Percentiles rank a stretch among this genome's conserved stretches.
phyloP scores from a whole-genome alignment of 345 rosid species.

The Euclidium syriacum region DNA sequence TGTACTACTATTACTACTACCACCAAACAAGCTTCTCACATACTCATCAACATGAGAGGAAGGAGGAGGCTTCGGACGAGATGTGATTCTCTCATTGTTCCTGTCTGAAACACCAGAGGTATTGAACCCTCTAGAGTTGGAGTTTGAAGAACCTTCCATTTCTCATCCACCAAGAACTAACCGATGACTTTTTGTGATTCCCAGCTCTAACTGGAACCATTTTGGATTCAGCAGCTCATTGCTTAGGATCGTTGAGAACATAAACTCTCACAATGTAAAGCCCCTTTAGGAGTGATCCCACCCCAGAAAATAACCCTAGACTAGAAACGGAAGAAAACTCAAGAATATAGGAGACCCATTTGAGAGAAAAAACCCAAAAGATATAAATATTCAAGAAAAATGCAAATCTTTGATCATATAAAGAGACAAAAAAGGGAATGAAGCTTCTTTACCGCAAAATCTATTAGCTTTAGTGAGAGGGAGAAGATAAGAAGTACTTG shows the following conservation, averaged over 20 bases:
- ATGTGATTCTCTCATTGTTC: slow-evolving; percentile 37
- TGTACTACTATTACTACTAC: slow-evolving; percentile 35
- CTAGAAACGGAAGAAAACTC: slow-evolving; percentile 5
- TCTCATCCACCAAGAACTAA: slow-evolving; percentile 47
- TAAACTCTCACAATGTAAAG: slow-evolving; percentile 15
- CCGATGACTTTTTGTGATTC: slow-evolving; percentile 39
- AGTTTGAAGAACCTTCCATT: slow-evolving; percentile 85
- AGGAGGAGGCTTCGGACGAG: slow-evolving; percentile 36
- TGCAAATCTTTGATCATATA: slow-evolving; percentile 11
- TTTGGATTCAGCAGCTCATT: slow-evolving; percentile 43
- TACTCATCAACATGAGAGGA: slow-evolving; percentile 47
- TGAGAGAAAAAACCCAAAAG: slow-evolving; percentile 10
- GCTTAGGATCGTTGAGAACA: neutral
- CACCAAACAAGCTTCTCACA: slow-evolving; percentile 49
- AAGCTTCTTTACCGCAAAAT: slow-evolving; percentile 28
- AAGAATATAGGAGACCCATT: slow-evolving; percentile 19
- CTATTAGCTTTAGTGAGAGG: neutral
- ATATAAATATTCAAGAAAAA: slow-evolving; percentile 8
- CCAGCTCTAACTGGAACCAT: slow-evolving; percentile 39
- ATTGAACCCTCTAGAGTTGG: slow-evolving; percentile 57
- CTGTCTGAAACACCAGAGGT: slow-evolving; percentile 53
- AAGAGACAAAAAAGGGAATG: slow-evolving; percentile 13
- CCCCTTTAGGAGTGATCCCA: slow-evolving; percentile 8
- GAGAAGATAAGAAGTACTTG: slow-evolving; percentile 31
- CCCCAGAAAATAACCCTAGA: slow-evolving; percentile 11